Conservation (phyloP, 345 rosid genomes). For the Cardamine occulta region DNA sequence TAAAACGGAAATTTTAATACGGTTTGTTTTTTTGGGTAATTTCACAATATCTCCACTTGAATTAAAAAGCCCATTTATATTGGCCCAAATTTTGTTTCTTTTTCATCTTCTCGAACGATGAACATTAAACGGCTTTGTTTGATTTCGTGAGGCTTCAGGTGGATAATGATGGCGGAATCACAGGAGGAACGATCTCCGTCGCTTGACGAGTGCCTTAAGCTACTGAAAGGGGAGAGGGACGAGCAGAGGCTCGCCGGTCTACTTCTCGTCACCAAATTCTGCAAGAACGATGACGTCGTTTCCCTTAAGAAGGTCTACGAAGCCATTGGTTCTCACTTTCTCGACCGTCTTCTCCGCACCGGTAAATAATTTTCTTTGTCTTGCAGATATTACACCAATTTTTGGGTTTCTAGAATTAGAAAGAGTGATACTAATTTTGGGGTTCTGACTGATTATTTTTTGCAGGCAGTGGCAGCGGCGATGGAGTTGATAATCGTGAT, state of each 20-base stretch:
- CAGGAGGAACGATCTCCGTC: constrained; percentile 50
- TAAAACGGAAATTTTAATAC: neutral
- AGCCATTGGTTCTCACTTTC: constrained; percentile 68
- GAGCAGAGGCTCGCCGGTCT: constrained; percentile 93
- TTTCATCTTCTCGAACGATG: neutral
- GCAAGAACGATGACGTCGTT: constrained; percentile 60
- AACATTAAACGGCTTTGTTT: neutral
- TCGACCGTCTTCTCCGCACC: constrained; percentile 73
- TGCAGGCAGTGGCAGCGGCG: constrained; percentile 50
- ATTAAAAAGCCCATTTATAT: neutral
- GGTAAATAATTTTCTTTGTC: constrained; percentile 49
- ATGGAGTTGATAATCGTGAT: constrained; percentile 60
- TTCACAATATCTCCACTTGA: neutral
- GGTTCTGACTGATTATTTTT: neutral
- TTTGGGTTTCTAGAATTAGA: neutral
- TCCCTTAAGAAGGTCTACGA: constrained; percentile 65
- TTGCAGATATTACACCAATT: neutral
- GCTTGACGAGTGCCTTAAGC: constrained; percentile 77
- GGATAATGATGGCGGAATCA: constrained; percentile 43
- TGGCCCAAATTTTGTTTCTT: neutral
- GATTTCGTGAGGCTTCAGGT: neutral
- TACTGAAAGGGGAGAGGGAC: constrained; percentile 81
- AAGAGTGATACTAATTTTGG: neutral
- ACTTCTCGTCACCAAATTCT: constrained; percentile 77
- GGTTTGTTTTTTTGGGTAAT: neutral